Evolutionary conservation across 1,284 basidiomycete genomes (phyloP), one percentile per base, ranked within the genome.

Genomic region (Cystobasidium pallidum): DNA sequence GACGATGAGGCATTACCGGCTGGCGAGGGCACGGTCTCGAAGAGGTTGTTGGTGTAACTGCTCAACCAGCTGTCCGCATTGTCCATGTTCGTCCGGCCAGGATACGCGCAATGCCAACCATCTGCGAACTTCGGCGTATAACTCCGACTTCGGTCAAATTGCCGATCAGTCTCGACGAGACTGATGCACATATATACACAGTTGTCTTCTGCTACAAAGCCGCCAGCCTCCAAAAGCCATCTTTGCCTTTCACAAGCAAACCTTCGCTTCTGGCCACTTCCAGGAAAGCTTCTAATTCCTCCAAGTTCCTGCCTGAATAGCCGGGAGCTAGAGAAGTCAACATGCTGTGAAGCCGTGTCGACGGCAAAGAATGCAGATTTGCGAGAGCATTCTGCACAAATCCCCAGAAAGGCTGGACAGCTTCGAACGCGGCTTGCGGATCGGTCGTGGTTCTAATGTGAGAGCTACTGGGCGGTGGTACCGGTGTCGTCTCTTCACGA

Each of bases 321-420:
- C 86, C 87, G 13, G 88, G 89, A 13, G 89, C 89, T 78, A 91
- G 86, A 61, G 74, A 73, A 78, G 86, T 88, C 68, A 94, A 84
- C 87, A 92, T 91, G 1, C 85, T 84, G 77, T 94, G 91, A 77
- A 94, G 91, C 15, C 89, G 85, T 71, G 90, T 88, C 45, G 90
- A 77, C 2, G 88, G 85, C 28, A 92, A 83, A 0, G 86, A 81
- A 7, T 89, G 89, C 52, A 94, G 83, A 78, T 92, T 93, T 24
- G 49, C 76, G 65, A 78, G 67, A 61, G 77, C 75, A 41, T 73
- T 75, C 45, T 32, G 39, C 77, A 83, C 41, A 72, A 90, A 91
- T 85, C 89, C 91, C 91, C 91, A 94, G 79, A 88, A 91, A 26
- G 72, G 55, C 49, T 71, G 32, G 3, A 67, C 51, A 21, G 72